Evolutionary conservation across 139 green algal genomes (phyloP), one percentile per base, ranked within the genome.

Genomic region (Nannochloris sp.): DNA sequence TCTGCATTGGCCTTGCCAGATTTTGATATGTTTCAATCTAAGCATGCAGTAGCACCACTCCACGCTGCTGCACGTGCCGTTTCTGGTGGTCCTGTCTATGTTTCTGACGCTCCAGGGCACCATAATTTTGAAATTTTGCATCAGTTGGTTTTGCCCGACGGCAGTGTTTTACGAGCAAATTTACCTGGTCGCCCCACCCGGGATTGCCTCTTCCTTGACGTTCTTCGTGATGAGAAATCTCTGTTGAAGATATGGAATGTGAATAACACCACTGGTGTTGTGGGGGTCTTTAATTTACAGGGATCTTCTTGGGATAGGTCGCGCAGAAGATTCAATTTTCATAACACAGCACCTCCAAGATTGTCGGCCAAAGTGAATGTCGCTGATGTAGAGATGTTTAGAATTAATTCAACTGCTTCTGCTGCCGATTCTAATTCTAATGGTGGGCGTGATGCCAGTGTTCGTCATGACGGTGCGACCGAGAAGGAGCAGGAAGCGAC

Each of bases 261-360:
- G n/a, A 91, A 91, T 67, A 15, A 47, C 1, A 61, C 58, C 27
- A 70, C 59, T 3, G 87, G 83, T 33, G 64, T 97, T 33, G 74
- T 97, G 56, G 88, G 80, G 4, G 71, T 88, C 2, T 92, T 96
- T 77, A 89, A 97, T 74, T 53, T 95, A 14, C 91, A 97, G 76
- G 91, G 91, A 34, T 75, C 85, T 15, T 81, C 61, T 27, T 97
- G 90, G 89, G 83, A 91, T 69, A 78, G 90, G 29, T 47, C 30
- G 12, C 65, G 72, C 39, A 80, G 89, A 42, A 79, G 82, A 54
- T 96, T 93, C 74, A 38, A 73, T 32, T 73, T 75, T 19, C 85
- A 95, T 53, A 58, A 87, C 64, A 56, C 55, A 13, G n/a, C 51
- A 3, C 77, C 74, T 4, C 42, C 71, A 3, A 25, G 69, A 55